Evolutionary conservation across 1,139 yeast genomes (phyloP).

Genomic region (Hyphopichia khmerensis): DNA sequence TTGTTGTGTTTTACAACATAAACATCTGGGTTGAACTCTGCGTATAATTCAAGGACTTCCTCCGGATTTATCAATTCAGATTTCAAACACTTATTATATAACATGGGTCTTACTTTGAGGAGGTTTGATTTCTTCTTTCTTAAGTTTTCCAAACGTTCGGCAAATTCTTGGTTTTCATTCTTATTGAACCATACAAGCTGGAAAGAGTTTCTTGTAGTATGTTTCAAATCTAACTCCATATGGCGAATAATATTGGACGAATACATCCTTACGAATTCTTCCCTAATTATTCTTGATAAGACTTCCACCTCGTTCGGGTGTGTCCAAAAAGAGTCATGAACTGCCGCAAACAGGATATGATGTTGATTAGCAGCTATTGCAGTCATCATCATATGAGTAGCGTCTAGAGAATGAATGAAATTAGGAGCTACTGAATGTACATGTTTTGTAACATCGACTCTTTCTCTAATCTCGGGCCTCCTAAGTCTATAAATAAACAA

Average conservation of each 20-base stretch:
- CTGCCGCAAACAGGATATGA: conserved; percentile 33
- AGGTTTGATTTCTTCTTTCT: conserved; percentile 8
- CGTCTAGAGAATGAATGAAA: conserved; percentile 45
- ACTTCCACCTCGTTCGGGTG: conserved; percentile 30
- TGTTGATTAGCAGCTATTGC: conserved; percentile 20
- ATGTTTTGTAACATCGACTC: conserved; percentile 32
- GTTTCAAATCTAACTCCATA: conserved; percentile 25
- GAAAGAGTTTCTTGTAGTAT: conserved; percentile 21
- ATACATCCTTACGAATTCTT: conserved; percentile 37
- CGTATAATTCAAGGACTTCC: conserved; percentile 11
- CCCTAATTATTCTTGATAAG: conserved; percentile 26
- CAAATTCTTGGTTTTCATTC: conserved; percentile 17
- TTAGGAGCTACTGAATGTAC: conserved; percentile 44
- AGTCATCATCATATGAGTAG: conserved; percentile 41
- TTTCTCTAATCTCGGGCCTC: conserved; percentile 16
- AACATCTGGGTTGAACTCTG: conserved; percentile 21
- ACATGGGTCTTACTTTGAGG: no score
- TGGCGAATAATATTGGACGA: conserved; percentile 23
- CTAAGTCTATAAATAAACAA: conserved; percentile 25
- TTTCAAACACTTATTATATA: not conserved
- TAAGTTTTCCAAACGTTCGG: conserved; percentile 9
- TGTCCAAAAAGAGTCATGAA: conserved; percentile 50
- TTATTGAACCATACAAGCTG: conserved; percentile 37
- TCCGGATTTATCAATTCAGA: not conserved
- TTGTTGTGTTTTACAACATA: conserved; percentile 10